Percentiles rank a stretch among this genome's conserved stretches.
phyloP scores from a whole-genome alignment of 805 yeast species.

The Teunomyces kruisii region DNA sequence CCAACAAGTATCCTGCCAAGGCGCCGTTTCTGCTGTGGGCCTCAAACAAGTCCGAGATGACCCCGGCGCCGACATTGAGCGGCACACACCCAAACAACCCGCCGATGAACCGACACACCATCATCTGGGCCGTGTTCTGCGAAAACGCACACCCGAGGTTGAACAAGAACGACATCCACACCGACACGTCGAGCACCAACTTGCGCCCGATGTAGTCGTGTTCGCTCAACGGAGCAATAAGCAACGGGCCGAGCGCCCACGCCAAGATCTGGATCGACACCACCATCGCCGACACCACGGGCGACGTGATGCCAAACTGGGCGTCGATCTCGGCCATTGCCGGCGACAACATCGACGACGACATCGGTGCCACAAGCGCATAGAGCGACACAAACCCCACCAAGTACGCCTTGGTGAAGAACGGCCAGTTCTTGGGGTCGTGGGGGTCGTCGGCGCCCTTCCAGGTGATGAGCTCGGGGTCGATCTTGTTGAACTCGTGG shows the following conservation, averaged over 20 bases:
- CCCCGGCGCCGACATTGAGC: constrained; percentile 68
- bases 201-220: constrained; percentile 56
- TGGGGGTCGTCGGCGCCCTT: constrained; percentile 59
- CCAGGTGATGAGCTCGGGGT: constrained; percentile 72
- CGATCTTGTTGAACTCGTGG: constrained; percentile 50
- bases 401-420: constrained; percentile 39
- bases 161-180: constrained; percentile 48
- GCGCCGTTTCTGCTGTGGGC: constrained; percentile 54
- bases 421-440: constrained; percentile 62
- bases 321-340: constrained; percentile 50
- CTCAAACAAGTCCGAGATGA: constrained; percentile 59
- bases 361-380: constrained; percentile 59
- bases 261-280: constrained; percentile 70
- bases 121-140: constrained; percentile 55
- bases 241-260: constrained; percentile 64
- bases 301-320: constrained; percentile 40
- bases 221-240: constrained; percentile 69
- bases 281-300: constrained; percentile 49
- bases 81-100: constrained; percentile 72
- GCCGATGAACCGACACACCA: constrained; percentile 60
- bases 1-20: constrained; percentile 56
- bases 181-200: constrained; percentile 51
- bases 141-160: constrained; percentile 65
- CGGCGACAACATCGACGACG: constrained; percentile 63
- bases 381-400: constrained; percentile 51